A percentile compares a stretch with the other conserved stretches of the same genome.
These are phyloP conservation scores for Kwoniella pini DNA, from an alignment of 768 basidiomycete genomes.

Conservation along the genomic window DNA sequence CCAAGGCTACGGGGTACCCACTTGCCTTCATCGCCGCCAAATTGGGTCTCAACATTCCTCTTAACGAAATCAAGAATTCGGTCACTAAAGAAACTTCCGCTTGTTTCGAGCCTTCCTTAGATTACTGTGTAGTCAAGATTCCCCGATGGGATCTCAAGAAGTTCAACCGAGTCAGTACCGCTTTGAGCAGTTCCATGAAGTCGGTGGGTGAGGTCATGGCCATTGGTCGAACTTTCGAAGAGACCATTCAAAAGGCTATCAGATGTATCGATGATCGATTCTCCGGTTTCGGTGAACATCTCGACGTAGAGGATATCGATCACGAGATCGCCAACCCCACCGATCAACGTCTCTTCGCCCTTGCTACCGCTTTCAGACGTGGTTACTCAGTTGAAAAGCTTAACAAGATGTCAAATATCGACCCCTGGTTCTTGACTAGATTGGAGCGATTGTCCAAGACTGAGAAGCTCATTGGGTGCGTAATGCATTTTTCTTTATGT, in stretches of 20 bases:
- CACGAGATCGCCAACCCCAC: constrained; percentile 91
- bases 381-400: constrained; percentile 95
- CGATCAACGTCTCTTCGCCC: constrained; percentile 95
- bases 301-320: constrained; percentile 81
- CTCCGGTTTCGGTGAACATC: constrained; percentile 74
- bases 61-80: constrained; percentile 96
- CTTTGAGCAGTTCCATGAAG: constrained; percentile 96
- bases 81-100: constrained; percentile 96
- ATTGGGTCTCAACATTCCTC: constrained; percentile 91
- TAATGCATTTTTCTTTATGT: constrained; percentile 29
- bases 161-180: constrained; percentile 87
- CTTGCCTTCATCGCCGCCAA: constrained; percentile 98
- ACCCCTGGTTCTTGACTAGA: constrained; percentile 96
- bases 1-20: constrained; percentile 97
- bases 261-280: constrained; percentile 95
- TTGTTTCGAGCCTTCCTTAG: constrained; percentile 96
- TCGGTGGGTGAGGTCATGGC: constrained; percentile 99
- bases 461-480: constrained; percentile 74
- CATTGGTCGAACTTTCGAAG: constrained; percentile 96
- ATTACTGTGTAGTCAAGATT: constrained; percentile 97
- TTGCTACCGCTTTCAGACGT: constrained; percentile 86
- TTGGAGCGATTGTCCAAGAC: constrained; percentile 79
- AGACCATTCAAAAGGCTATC: constrained; percentile 98
- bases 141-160: constrained; percentile 99
- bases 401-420: constrained; percentile 97